Conservation (phyloP, 768 basidiomycete genomes). For the Terana coerulea region DNA sequence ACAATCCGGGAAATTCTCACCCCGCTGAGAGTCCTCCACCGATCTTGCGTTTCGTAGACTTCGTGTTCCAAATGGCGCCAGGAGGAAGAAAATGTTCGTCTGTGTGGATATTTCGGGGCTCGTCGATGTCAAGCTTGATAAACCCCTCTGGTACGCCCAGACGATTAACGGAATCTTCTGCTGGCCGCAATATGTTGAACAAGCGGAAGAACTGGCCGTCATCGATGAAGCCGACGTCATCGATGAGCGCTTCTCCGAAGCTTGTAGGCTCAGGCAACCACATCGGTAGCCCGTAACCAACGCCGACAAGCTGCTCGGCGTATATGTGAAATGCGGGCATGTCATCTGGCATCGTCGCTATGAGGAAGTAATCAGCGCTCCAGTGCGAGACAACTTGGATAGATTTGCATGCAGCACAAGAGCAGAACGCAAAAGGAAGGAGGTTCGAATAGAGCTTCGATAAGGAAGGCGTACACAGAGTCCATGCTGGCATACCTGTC, state of each 20-base stretch:
- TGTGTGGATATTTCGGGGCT: neutral
- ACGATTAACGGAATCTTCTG: neutral
- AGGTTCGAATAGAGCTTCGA: no score
- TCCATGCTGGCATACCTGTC: no score
- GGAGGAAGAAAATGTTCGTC: neutral
- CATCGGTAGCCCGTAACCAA: neutral
- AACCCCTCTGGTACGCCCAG: neutral
- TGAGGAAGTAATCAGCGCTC: neutral
- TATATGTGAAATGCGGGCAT: neutral
- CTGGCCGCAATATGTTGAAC: conserved; percentile 12
- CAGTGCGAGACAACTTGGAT: neutral
- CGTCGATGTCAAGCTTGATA: neutral
- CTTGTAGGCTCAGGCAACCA: conserved; percentile 4
- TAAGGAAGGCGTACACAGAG: no score
- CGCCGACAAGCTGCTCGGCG: neutral
- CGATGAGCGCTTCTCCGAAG: conserved; percentile 13
- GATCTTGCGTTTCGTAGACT: neutral
- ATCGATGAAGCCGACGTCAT: conserved; percentile 19
- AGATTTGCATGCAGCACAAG: no score
- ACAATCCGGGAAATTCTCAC: neutral
- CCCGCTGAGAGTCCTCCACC: neutral
- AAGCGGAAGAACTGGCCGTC: conserved; percentile 16
- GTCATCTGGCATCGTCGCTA: no score
- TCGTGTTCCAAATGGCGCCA: neutral
- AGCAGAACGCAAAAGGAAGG: no score